Evolutionary conservation across 2,329 filamentous ascomycete species (phyloP).

Genomic region (Talaromyces sp.): DNA sequence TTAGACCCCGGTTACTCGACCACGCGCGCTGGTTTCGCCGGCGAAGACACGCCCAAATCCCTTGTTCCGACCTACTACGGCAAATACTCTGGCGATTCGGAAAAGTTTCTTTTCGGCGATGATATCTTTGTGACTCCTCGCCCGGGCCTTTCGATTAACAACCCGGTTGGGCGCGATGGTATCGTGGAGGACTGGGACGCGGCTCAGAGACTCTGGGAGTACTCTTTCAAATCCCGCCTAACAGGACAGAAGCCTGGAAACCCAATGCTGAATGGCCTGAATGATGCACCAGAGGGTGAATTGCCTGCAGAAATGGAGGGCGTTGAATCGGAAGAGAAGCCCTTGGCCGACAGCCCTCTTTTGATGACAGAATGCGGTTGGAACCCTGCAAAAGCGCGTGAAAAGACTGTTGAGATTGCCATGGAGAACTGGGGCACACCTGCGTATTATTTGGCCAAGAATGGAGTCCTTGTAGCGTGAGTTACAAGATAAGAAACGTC

Average conservation of each 20-base stretch:
- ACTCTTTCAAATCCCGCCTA: constrained; percentile 81
- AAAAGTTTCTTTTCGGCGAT: constrained; percentile 73
- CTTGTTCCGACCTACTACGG: constrained; percentile 90
- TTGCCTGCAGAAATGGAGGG: constrained; percentile 59
- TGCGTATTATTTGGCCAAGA: constrained; percentile 88
- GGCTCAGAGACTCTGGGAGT: constrained; percentile 84
- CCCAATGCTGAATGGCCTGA: constrained; percentile 71
- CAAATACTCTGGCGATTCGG: constrained; percentile 48
- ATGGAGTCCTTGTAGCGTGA: constrained; percentile 76
- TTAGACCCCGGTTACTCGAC: constrained; percentile 91
- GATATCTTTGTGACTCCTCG: constrained; percentile 78
- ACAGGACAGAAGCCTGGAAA: constrained; percentile 69
- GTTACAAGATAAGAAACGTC: constrained; percentile 19
- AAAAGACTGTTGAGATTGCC: constrained; percentile 91
- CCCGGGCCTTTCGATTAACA: constrained; percentile 73
- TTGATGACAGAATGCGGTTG: constrained; percentile 92
- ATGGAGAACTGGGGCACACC: constrained; percentile 97
- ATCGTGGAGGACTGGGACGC: constrained; percentile 96
- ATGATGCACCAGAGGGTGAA: constrained; percentile 57
- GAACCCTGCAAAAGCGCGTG: constrained; percentile 81
- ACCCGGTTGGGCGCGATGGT: constrained; percentile 85
- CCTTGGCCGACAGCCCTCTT: constrained; percentile 81
- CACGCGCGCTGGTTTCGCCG: constrained; percentile 91
- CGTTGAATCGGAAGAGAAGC: constrained; percentile 62
- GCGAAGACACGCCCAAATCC: constrained; percentile 94